A percentile compares a stretch with the other conserved stretches of the same genome.
Conservation (phyloP, 2,329 filamentous ascomycete genomes). For the Cladosporium oxysporum region DNA sequence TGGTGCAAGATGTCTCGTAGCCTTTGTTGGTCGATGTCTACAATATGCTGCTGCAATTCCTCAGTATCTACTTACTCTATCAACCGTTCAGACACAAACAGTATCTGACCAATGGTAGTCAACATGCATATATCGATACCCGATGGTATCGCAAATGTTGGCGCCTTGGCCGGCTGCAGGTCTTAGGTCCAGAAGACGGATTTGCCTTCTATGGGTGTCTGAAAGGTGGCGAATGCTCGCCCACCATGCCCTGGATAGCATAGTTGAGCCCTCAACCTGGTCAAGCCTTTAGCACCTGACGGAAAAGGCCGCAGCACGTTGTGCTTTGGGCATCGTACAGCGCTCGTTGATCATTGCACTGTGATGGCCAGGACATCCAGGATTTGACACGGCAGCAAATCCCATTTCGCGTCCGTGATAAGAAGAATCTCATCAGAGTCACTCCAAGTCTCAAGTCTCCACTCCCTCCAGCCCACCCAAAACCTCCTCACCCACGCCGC, state of each 20-base stretch:
- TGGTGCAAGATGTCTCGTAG: no score
- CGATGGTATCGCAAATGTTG: neutral
- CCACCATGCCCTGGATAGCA: neutral
- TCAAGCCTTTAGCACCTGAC: neutral
- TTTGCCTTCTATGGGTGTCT: neutral
- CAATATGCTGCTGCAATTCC: neutral
- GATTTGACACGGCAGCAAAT: neutral
- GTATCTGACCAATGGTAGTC: neutral
- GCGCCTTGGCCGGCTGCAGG: neutral
- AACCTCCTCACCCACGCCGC: conserved; percentile 83
- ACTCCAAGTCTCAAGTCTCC: conserved; percentile 48
- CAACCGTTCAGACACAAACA: no score
- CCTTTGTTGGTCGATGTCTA: no score
- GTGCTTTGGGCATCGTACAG: neutral
- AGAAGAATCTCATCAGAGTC: neutral
- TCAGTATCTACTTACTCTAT: neutral
- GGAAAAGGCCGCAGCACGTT: neutral
- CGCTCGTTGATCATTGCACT: neutral
- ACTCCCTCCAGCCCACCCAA: conserved; percentile 77
- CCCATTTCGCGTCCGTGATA: neutral
- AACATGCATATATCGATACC: neutral
- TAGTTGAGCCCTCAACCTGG: neutral
- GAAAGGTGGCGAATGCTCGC: neutral
- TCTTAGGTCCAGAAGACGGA: neutral
- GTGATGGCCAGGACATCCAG: neutral